Conservation (phyloP, 805 yeast species). For the Dipodascus albidus region DNA sequence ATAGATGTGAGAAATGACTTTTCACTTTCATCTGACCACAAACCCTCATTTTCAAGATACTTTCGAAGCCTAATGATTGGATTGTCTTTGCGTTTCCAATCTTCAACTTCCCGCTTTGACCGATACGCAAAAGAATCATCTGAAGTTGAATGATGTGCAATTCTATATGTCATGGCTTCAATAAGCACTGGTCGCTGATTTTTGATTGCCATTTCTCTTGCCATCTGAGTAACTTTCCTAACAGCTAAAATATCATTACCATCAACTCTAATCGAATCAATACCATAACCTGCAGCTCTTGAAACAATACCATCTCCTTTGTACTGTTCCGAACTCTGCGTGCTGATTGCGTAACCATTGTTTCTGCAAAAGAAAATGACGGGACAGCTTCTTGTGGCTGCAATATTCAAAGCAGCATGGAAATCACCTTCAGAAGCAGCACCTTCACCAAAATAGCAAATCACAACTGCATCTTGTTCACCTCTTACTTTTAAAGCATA, state of each 20-base stretch:
- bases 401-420: conserved; percentile 27
- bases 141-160: conserved; percentile 26
- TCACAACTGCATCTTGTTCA: conserved; percentile 14
- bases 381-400: conserved; percentile 26
- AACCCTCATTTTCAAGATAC: conserved; percentile 19
- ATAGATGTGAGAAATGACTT: conserved; percentile 14
- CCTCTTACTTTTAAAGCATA: conserved; percentile 24
- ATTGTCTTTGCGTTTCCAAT: conserved; percentile 25
- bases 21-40: conserved; percentile 24
- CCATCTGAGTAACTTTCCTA: conserved; percentile 18
- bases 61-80: conserved; percentile 24
- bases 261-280: conserved; percentile 26
- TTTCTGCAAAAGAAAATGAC: conserved; percentile 25
- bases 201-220: conserved; percentile 18
- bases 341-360: conserved; percentile 27
- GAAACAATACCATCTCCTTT: conserved; percentile 27
- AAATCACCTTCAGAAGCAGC: conserved; percentile 29
- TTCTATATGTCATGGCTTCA: conserved; percentile 27
- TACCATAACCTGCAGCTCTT: conserved; percentile 26
- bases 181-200: conserved; percentile 21
- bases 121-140: conserved; percentile 28
- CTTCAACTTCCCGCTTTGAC: conserved; percentile 23
- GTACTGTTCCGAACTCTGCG: conserved; percentile 25
- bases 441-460: conserved; percentile 27
- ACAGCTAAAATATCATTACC: conserved; percentile 25